Base-by-base conservation (phyloP, 805 yeast genomes). In the Kodamaea restingae region DNA sequence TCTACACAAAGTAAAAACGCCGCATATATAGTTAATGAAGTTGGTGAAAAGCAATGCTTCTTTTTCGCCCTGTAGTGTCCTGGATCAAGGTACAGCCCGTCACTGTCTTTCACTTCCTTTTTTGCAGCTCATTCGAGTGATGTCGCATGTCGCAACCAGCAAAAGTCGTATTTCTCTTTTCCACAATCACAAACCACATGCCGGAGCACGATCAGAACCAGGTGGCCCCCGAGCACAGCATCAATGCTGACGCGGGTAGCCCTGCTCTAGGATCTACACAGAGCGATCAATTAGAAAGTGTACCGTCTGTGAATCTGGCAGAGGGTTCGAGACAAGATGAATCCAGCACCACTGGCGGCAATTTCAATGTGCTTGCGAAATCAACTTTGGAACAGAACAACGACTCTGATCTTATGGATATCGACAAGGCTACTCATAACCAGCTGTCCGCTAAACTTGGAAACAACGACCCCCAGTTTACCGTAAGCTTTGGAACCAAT, bases 111-210 rank as follows among this genome's bases (percentile, higher is more conserved):
- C 22, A 5, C 22, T 20, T 20, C 22, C 22, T 8, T 20, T 20
- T 20, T 20, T 20, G 22, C 27, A 25, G 11, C 27, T 10, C 10
- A 7, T 25, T 6, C 11, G n/a, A n/a, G n/a, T 10, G 10, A 27
- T 27, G 31, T 27, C 31, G 31, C 31, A 27, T 27, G 31, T 27
- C 31, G 31, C 31, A 27, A 12, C 17, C 31, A 27, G 21, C 20
- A 7, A 30, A 28, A 14, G 32, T 30, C 32, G 32, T 12, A 7
- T 30, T 10, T 17, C 21, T 9, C 32, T 27, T 27, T 27, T 27
- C 15, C 10, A n/a, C 15, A 30, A 30, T 15, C 32, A 30, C 15
- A 30, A 20, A 30, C 32, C 32, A 30, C 21, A 30, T 30, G 32
- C 15, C 21, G 11, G 32, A 30, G 12, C 32, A 30, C 32, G 32